Evolutionary conservation across 495 filamentous ascomycete genomes (phyloP).

Genomic region (Barbatosphaeria neglecta): DNA sequence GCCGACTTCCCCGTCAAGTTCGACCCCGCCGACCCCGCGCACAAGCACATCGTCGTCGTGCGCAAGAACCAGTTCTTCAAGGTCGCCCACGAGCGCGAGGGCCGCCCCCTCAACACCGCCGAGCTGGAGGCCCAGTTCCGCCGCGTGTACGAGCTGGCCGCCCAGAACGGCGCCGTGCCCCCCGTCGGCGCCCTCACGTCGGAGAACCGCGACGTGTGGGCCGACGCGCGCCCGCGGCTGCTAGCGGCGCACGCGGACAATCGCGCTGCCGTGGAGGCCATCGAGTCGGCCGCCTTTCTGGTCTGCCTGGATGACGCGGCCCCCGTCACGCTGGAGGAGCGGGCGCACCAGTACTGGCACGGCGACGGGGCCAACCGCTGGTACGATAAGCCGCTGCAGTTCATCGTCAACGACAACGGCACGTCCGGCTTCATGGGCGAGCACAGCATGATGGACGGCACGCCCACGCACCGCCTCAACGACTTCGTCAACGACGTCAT

Average conservation of each 20-base stretch:
- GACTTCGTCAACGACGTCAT: slow-evolving; percentile 85
- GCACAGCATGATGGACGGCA: slow-evolving; percentile 99
- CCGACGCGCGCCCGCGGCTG: slow-evolving; percentile 68
- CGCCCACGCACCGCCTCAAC: slow-evolving; percentile 90
- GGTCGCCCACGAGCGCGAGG: slow-evolving; percentile 60
- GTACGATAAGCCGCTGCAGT: slow-evolving; percentile 97
- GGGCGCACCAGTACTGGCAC: slow-evolving; percentile 95
- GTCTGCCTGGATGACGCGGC: slow-evolving; percentile 89
- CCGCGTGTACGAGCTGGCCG: slow-evolving; percentile 68
- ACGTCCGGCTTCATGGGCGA: slow-evolving; percentile 97
- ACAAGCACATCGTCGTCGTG: slow-evolving; percentile 78
- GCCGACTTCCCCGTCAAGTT: slow-evolving; percentile 81
- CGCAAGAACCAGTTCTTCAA: slow-evolving; percentile 98
- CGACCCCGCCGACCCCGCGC: slow-evolving; percentile 48
- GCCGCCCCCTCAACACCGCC: slow-evolving; percentile 67
- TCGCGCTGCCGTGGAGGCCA: slow-evolving; percentile 58
- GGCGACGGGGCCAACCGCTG: slow-evolving; percentile 92
- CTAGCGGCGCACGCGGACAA: slow-evolving; percentile 67
- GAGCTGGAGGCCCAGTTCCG: slow-evolving; percentile 85
- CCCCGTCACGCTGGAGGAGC: slow-evolving; percentile 90
- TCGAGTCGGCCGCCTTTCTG: slow-evolving; percentile 86
- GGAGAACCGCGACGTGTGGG: slow-evolving; percentile 89
- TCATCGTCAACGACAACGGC: slow-evolving; percentile 96
- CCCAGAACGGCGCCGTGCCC: slow-evolving; percentile 49
- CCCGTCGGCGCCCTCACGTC: slow-evolving; percentile 78